These are phyloP conservation scores for Aspergillus persii DNA, from an alignment of 2,329 filamentous ascomycete genomes.

Conservation along the genomic window DNA sequence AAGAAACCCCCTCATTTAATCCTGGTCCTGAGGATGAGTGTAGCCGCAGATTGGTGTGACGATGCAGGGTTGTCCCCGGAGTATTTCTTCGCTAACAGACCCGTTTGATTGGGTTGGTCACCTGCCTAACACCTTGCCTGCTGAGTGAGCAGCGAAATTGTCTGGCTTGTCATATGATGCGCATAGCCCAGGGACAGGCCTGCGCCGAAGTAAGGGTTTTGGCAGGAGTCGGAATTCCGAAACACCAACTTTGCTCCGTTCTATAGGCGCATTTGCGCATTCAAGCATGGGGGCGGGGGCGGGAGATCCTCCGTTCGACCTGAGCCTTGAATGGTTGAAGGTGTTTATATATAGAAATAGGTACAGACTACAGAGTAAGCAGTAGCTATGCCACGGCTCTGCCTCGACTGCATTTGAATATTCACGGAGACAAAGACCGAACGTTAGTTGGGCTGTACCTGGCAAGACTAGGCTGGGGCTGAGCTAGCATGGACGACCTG, in stretches of 20 bases:
- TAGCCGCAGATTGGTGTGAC: not conserved
- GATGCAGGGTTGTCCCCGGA: not conserved
- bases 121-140: not conserved
- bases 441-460: not conserved
- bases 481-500: no score
- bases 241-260: not conserved
- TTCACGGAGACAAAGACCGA: not conserved
- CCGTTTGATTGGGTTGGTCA: not conserved
- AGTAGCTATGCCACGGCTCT: not conserved
- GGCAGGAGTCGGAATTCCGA: not conserved
- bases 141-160: not conserved
- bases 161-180: not conserved
- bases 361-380: not conserved
- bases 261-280: no score
- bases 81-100: not conserved
- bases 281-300: no score
- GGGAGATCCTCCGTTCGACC: not conserved
- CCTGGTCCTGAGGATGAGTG: not conserved
- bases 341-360: not conserved
- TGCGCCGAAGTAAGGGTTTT: not conserved
- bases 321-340: not conserved
- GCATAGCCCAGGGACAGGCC: not conserved
- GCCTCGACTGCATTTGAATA: not conserved
- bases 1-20: not conserved
- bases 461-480: not conserved